Percentiles rank a stretch among this genome's conserved stretches.
phyloP scores from a whole-genome alignment of 1,284 basidiomycete genomes.

The Puccinia novopanici region DNA sequence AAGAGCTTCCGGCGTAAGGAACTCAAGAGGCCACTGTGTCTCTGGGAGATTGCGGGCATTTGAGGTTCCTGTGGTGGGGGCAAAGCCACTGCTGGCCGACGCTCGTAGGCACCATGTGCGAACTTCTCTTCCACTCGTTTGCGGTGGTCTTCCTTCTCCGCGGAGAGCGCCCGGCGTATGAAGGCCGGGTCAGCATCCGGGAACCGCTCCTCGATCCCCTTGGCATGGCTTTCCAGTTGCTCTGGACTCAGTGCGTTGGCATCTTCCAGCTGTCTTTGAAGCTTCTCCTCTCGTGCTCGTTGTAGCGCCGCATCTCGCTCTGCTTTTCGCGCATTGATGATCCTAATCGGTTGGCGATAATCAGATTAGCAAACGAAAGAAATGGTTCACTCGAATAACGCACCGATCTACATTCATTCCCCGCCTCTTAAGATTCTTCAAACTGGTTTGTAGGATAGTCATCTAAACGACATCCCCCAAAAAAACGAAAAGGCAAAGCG shows the following conservation, averaged over 20 bases:
- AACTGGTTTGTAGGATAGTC: conserved; percentile 49
- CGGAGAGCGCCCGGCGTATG: conserved; percentile 33
- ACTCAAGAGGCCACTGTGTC: conserved; percentile 48
- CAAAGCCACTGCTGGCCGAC: not conserved
- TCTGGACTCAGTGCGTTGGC: conserved; percentile 46
- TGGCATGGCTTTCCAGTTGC: conserved; percentile 26
- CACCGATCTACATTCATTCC: conserved; percentile 51
- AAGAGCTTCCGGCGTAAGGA: conserved; percentile 44
- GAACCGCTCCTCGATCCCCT: conserved; percentile 39
- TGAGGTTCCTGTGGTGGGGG: not conserved
- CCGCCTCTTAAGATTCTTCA: conserved; percentile 49
- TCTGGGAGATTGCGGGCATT: conserved; percentile 33
- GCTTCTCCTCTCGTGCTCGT: conserved; percentile 44
- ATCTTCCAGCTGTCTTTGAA: conserved; percentile 45
- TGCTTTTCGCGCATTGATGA: conserved; percentile 50
- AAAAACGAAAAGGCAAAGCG: not conserved
- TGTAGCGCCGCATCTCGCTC: conserved; percentile 48
- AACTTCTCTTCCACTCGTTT: conserved; percentile 49
- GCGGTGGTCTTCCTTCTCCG: conserved; percentile 45
- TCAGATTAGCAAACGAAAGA: conserved; percentile 12
- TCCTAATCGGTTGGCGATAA: conserved; percentile 18
- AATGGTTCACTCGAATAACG: not conserved
- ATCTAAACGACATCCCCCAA: conserved; percentile 26
- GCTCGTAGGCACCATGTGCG: conserved; percentile 42
- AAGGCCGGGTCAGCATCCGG: conserved; percentile 49